These are phyloP conservation scores for Clonostachys chloroleuca DNA, from an alignment of 2,329 filamentous ascomycete species.

Conservation along the genomic window DNA sequence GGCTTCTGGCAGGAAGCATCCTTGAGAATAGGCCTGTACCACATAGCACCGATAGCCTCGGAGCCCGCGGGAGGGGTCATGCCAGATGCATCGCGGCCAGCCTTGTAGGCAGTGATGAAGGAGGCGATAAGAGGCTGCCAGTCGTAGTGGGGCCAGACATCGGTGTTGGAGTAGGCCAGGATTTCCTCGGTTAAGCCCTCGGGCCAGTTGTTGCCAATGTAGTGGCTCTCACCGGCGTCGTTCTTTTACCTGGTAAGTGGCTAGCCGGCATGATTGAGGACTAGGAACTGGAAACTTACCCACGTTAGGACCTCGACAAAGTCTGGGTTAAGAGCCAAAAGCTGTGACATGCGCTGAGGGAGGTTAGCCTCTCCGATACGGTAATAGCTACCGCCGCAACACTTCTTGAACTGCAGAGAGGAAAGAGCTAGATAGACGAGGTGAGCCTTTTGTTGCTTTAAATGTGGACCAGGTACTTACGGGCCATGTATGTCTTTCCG, in stretches of 20 bases:
- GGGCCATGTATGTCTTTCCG: constrained; percentile 4
- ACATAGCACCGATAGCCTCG: constrained; percentile 5
- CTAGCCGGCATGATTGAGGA: too few species aligned
- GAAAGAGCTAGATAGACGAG: constrained; percentile 2
- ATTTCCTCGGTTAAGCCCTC: constrained; percentile 4
- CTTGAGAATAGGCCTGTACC: constrained; percentile 5
- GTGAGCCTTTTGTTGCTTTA: too few species aligned
- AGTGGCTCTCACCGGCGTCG: constrained; percentile 12
- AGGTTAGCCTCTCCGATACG: constrained; percentile 8
- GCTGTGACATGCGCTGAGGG: constrained; percentile 5
- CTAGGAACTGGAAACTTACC: background rate
- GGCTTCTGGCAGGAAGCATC: constrained; percentile 1
- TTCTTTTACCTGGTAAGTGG: constrained; percentile 2
- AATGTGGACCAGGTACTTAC: constrained; percentile 1
- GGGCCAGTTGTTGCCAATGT: constrained; percentile 8
- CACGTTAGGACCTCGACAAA: constrained; percentile 6
- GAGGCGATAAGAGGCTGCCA: constrained; percentile 8
- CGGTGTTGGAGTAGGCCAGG: constrained; percentile 4
- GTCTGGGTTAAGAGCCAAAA: constrained; percentile 4
- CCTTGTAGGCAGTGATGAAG: constrained; percentile 7
- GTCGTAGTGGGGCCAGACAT: constrained; percentile 4
- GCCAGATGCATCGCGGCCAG: constrained; percentile 2
- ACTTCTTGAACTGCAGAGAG: constrained; percentile 7
- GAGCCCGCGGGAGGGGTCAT: constrained; percentile 4
- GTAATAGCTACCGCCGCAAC: constrained; percentile 5